Conservation (phyloP, 1,139 yeast genomes). For the Pichia sp. region DNA sequence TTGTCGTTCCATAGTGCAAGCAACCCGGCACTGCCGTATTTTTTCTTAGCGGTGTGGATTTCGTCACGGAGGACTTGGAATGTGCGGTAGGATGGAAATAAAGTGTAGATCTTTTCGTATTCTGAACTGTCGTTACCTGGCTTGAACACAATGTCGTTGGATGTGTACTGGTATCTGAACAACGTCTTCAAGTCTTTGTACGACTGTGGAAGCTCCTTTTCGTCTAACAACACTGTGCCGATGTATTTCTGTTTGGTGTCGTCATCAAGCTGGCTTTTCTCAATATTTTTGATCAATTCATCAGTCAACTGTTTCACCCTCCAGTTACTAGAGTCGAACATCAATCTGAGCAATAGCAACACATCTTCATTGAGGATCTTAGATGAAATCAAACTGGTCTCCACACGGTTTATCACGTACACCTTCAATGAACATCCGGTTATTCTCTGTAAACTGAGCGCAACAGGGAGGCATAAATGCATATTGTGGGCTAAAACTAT, state of each 20-base stretch:
- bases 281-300: background rate
- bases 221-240: background rate
- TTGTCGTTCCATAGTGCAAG: slow-evolving; percentile 1
- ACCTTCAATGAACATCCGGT: slow-evolving; percentile 11
- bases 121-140: slow-evolving; percentile 7
- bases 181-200: background rate
- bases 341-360: slow-evolving; percentile 1
- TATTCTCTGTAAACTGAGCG: slow-evolving; percentile 12
- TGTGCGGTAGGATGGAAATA: slow-evolving; percentile 7
- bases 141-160: slow-evolving; percentile 6
- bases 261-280: background rate
- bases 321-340: slow-evolving; percentile 2
- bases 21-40: background rate
- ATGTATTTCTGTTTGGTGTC: background rate
- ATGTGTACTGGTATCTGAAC: background rate
- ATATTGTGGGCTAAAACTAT: slow-evolving; percentile 1
- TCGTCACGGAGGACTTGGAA: background rate
- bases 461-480: slow-evolving; percentile 10
- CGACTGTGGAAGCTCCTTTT: background rate
- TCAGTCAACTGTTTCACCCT: background rate
- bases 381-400: background rate
- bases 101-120: slow-evolving; percentile 3
- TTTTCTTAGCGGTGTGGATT: background rate
- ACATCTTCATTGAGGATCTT: background rate
- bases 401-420: background rate